Evolutionary conservation across 2,329 filamentous ascomycete species (phyloP).

Genomic region (Neoscytalidium dimidiatum): DNA sequence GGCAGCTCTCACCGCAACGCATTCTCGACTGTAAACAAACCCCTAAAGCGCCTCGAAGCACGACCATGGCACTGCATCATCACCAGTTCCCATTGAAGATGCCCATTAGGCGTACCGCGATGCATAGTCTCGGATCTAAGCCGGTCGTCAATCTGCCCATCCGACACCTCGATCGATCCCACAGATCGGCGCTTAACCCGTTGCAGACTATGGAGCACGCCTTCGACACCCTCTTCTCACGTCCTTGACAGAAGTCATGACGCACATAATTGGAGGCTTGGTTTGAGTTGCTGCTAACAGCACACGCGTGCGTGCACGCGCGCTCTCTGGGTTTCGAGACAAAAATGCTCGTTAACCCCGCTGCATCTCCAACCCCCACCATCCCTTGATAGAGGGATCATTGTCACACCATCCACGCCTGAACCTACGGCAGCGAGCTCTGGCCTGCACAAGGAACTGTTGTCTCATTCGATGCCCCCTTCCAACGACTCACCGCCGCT

Average conservation of each 20-base stretch:
- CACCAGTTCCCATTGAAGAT: not conserved
- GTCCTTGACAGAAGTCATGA: constrained; percentile 13
- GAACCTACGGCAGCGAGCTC: not conserved
- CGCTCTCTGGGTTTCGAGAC: too few species aligned
- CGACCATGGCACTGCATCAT: too few species aligned
- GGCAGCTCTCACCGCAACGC: too few species aligned
- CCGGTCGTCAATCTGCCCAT: not conserved
- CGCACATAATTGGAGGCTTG: constrained; percentile 1
- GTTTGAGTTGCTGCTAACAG: not conserved
- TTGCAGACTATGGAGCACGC: not conserved
- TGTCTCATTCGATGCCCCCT: constrained; percentile 1
- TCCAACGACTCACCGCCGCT: not conserved
- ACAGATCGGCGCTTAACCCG: not conserved
- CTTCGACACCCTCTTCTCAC: not conserved
- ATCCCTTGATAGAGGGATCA: not conserved
- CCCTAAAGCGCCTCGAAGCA: too few species aligned
- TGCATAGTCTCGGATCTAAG: constrained; percentile 1
- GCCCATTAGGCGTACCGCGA: not conserved
- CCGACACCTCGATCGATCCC: constrained; percentile 2
- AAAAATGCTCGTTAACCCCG: not conserved
- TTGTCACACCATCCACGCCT: not conserved
- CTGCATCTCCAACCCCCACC: not conserved
- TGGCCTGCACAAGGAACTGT: not conserved
- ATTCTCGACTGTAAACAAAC: too few species aligned
- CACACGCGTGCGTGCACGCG: not conserved